phyloP scores from a whole-genome alignment of 2,329 filamentous ascomycete genomes.

The Elsinoe australis region DNA sequence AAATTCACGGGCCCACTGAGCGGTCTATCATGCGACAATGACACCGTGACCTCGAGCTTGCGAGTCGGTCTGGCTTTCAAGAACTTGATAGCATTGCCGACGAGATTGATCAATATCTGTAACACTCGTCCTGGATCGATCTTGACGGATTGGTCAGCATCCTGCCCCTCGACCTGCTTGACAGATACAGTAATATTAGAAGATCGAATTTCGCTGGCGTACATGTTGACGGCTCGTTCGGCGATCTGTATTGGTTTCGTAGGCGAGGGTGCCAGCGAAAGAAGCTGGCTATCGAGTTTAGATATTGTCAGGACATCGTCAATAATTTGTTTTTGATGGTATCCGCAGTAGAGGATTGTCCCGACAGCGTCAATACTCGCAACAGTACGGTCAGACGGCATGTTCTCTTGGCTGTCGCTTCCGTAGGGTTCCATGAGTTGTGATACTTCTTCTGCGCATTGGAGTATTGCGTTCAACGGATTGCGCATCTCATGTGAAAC shows the following conservation, averaged over 20 bases:
- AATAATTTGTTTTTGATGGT: slow-evolving; percentile 30
- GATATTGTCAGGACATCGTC: slow-evolving; percentile 41
- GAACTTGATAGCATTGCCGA: slow-evolving; percentile 27
- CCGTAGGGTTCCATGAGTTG: not conserved
- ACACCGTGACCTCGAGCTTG: slow-evolving; percentile 10
- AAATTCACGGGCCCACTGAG: not conserved
- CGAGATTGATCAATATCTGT: slow-evolving; percentile 30
- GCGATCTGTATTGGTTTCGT: slow-evolving; percentile 19
- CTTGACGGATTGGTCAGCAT: slow-evolving; percentile 20
- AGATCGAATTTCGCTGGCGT: slow-evolving; percentile 20
- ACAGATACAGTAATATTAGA: slow-evolving; percentile 14
- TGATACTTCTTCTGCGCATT: slow-evolving; percentile 31
- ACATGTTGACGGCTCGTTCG: slow-evolving; percentile 22
- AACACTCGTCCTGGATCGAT: slow-evolving; percentile 26
- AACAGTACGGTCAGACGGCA: slow-evolving; percentile 19
- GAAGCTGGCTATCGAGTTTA: slow-evolving; percentile 20
- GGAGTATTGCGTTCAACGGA: slow-evolving; percentile 26
- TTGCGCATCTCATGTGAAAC: slow-evolving; percentile 30
- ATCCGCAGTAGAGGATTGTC: slow-evolving; percentile 26
- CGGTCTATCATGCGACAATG: slow-evolving; percentile 1
- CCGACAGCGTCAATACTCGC: slow-evolving; percentile 5
- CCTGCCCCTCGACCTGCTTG: not conserved
- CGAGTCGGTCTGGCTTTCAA: slow-evolving; percentile 4
- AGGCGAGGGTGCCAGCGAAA: slow-evolving; percentile 15
- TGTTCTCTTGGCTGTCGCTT: not conserved